These are phyloP conservation scores for Trifolium dubium DNA, from an alignment of 306 rosid species.

Conservation along the genomic window DNA sequence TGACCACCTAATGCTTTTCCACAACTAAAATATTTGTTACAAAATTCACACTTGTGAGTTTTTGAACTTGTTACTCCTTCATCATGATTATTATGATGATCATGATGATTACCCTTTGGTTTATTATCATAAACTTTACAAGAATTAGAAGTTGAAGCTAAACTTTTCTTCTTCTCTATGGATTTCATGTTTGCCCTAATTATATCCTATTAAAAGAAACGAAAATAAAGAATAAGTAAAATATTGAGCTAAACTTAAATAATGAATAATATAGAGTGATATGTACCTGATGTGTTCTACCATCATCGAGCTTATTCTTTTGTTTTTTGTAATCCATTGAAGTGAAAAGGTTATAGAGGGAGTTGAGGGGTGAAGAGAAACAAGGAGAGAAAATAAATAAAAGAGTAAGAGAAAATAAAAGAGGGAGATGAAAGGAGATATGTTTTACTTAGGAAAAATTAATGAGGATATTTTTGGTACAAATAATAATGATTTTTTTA, in stretches of 20 bases:
- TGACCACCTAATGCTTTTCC: constrained; percentile 17
- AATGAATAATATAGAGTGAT: not conserved
- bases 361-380: not conserved
- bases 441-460: too few species aligned
- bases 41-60: constrained; percentile 9
- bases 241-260: not conserved
- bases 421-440: not conserved
- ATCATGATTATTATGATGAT: not conserved
- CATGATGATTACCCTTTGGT: not conserved
- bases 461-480: too few species aligned
- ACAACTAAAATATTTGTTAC: not conserved
- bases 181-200: not conserved
- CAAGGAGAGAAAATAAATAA: too few species aligned
- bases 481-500: too few species aligned
- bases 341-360: not conserved
- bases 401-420: too few species aligned
- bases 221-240: not conserved
- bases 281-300: not conserved
- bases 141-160: not conserved
- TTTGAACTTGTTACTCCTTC: constrained; percentile 7
- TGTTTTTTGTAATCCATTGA: not conserved
- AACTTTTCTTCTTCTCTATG: not conserved
- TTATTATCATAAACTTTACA: not conserved
- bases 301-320: not conserved
- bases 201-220: not conserved